phyloP scores from a whole-genome alignment of 768 basidiomycete species.

The Cystobasidiopsis lactophilus region DNA sequence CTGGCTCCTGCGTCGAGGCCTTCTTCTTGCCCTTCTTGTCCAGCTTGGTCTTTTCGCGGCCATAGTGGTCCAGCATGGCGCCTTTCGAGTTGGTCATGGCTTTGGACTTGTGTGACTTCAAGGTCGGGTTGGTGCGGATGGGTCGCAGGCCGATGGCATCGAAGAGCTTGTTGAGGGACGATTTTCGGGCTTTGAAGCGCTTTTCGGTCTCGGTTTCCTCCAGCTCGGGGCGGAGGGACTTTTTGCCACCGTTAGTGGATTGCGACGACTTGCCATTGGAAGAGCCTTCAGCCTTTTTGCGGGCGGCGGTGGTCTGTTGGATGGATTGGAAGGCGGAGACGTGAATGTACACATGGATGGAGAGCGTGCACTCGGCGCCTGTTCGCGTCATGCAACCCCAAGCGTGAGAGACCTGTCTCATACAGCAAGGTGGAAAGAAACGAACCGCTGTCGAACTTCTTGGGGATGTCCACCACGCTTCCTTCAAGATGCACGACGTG shows the following conservation, averaged over 20 bases:
- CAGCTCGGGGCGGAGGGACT: not conserved
- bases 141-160: not conserved
- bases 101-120: not conserved
- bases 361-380: not conserved
- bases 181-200: not conserved
- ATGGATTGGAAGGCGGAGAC: not conserved
- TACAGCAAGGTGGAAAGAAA: not conserved
- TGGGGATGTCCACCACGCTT: not conserved
- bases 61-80: not conserved
- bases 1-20: not conserved
- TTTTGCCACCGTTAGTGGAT: not conserved
- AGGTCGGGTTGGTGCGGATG: not conserved
- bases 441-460: not conserved
- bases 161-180: conserved; percentile 1
- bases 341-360: not conserved
- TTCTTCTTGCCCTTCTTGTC: not conserved
- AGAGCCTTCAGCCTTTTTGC: not conserved
- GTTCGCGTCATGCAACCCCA: not conserved
- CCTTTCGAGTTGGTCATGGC: not conserved
- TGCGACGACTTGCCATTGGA: not conserved
- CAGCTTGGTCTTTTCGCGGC: not conserved
- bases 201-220: not conserved
- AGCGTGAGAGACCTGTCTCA: too few relatives aligned
- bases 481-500: not conserved
- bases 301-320: not conserved